phyloP scores from a whole-genome alignment of 2,329 filamentous ascomycete genomes.

The Calonectria hawksworthii region DNA sequence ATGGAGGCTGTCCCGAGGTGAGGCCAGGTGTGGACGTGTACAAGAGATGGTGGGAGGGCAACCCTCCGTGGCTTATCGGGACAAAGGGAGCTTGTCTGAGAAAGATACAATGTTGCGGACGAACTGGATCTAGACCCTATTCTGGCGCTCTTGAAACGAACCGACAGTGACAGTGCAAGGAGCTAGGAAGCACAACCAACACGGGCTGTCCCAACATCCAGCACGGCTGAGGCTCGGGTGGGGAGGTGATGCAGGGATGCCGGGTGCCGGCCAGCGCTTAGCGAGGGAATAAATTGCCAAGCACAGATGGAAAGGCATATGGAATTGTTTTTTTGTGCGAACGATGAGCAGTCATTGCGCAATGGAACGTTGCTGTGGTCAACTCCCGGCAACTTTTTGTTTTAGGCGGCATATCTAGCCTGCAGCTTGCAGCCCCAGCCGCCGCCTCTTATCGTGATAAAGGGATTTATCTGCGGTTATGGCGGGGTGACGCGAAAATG shows the following conservation, averaged over 20 bases:
- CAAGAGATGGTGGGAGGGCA: background rate
- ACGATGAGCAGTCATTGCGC: background rate
- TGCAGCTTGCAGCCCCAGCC: slow-evolving; percentile 4
- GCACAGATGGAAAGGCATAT: background rate
- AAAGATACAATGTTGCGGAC: background rate
- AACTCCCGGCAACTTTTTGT: background rate
- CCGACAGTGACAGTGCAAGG: background rate
- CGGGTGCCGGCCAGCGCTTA: background rate
- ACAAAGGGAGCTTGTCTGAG: background rate
- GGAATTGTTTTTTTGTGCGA: background rate
- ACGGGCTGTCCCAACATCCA: slow-evolving; percentile 4
- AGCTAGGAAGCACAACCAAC: background rate
- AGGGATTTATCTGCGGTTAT: slow-evolving; percentile 12
- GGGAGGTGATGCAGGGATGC: background rate
- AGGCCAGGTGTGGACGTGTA: background rate
- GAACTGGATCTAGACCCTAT: background rate
- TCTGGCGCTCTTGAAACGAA: background rate
- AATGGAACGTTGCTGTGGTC: background rate
- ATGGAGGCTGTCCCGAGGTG: background rate
- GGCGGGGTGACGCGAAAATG: slow-evolving; percentile 18
- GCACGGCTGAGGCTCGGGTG: slow-evolving; percentile 3
- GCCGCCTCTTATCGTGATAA: slow-evolving; percentile 9
- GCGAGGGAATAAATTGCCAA: slow-evolving; percentile 10
- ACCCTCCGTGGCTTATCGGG: background rate
- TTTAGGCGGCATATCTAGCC: background rate